Evolutionary conservation across 441 rosid genomes (phyloP).

Genomic region (Gossypium laxum): DNA sequence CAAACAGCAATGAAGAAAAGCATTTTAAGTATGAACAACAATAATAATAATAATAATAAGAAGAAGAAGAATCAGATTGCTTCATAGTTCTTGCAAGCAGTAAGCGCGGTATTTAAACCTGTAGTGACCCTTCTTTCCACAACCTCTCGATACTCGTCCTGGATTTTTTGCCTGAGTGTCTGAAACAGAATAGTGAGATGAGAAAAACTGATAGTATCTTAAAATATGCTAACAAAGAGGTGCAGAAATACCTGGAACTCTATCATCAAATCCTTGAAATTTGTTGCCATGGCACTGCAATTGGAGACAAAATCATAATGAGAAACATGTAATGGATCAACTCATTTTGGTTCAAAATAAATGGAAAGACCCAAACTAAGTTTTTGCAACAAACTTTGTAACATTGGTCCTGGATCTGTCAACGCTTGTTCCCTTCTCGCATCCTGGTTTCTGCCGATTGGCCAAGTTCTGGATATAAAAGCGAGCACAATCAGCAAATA

Average conservation of each 20-base stretch:
- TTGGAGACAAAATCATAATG: background rate
- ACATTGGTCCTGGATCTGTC: conserved; percentile 84
- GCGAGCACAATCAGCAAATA: conserved; percentile 10
- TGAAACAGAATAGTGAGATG: conserved; percentile 26
- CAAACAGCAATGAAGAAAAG: conserved; percentile 14
- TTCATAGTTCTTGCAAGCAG: background rate
- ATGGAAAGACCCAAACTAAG: background rate
- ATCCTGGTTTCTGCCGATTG: conserved; percentile 76
- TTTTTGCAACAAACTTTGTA: conserved; percentile 40
- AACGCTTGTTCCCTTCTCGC: conserved; percentile 74
- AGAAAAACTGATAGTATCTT: conserved; percentile 10
- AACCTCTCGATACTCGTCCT: conserved; percentile 79
- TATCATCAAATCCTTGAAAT: conserved; percentile 60
- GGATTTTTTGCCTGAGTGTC: conserved; percentile 73
- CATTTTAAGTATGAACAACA: conserved; percentile 6
- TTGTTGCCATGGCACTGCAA: conserved; percentile 56
- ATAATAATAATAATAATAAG: background rate
- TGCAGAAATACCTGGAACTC: conserved; percentile 63
- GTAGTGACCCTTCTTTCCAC: conserved; percentile 79
- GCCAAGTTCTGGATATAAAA: conserved; percentile 47
- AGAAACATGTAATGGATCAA: background rate
- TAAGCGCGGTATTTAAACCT: conserved; percentile 32
- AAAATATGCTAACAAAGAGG: background rate
- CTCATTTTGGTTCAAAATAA: background rate
- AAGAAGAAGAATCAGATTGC: background rate